Base-by-base conservation (phyloP, 2,329 filamentous ascomycete species). In the Colletotrichum orbiculare region DNA sequence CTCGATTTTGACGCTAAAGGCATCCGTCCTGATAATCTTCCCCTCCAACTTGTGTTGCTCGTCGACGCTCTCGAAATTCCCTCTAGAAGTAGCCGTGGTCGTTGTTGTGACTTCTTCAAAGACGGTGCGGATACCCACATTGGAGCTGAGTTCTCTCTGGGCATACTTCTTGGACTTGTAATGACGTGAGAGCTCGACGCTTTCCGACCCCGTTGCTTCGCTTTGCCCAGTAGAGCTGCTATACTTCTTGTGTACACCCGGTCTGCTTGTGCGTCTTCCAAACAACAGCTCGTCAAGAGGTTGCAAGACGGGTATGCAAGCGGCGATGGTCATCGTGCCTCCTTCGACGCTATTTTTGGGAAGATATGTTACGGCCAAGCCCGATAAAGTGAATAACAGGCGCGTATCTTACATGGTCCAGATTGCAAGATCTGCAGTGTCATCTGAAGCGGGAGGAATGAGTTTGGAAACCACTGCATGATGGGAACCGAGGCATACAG, bases 381-480 rank as follows among this genome's bases (percentile, higher is more conserved):
- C 5, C 10, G 4, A 6, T 8, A 13, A n/a, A 33, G 4, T 9
- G 7, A 1, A 13, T 11, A 1, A 25, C 25, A 5, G 25, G 25
- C 25, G 25, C 10, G 11, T 35, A 25, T 54, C 70, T 73, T 74
- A 81, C 79, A 76, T 74, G 7, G 81, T 82, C 81, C 81, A 83
- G 37, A 82, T 76, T 1, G 81, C 73, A 4, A 82, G 71, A 15
- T 81, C 78, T 0, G 76, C 75, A 5, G 78, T 81, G 17, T 76
- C 74, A 49, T 73, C 71, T 76, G 48, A 8, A 12, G 37, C 2
- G 9, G 8, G 3, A 10, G 12, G 34, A 10, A 35, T 15, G 2
- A 48, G 35, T 25, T n/a, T 6, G 12, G 2, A n/a, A 2, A 25
- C 10, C n/a, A 33, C 8, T 12, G 12, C 4, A 46, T 12, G 12